phyloP scores from a whole-genome alignment of 176 grass and related monocot genomes.

The Cenchrus purpureus region DNA sequence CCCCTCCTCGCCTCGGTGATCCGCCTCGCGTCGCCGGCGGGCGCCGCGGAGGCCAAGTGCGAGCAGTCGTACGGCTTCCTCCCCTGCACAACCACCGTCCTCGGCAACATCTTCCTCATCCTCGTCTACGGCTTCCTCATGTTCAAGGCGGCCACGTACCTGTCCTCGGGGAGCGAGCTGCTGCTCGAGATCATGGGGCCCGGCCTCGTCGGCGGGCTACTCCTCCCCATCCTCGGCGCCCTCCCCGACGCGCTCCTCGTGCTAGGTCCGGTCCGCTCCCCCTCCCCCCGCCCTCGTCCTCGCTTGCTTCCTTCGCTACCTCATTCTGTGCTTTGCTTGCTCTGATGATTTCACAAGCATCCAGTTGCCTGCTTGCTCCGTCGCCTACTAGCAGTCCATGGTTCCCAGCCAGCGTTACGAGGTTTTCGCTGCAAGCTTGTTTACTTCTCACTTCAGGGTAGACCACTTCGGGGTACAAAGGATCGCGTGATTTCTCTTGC shows the following conservation, averaged over 20 bases:
- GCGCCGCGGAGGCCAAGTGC: conserved; percentile 52
- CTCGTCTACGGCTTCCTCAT: conserved; percentile 86
- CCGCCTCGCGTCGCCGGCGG: conserved; percentile 37
- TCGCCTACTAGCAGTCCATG: neutral
- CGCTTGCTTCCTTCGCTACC: neutral
- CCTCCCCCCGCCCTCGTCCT: neutral
- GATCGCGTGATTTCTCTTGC: neutral
- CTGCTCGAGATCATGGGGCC: conserved; percentile 93
- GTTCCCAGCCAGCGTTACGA: neutral
- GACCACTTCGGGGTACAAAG: neutral
- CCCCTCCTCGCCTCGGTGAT: conserved; percentile 6
- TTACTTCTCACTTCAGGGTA: neutral
- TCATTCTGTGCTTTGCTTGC: conserved; percentile 14
- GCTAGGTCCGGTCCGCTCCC: conserved; percentile 50
- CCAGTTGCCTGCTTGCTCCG: conserved; percentile 19
- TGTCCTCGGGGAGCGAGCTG: conserved; percentile 86
- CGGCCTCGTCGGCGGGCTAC: conserved; percentile 89
- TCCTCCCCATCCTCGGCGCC: conserved; percentile 94
- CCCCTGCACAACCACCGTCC: conserved; percentile 85
- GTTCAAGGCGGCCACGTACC: conserved; percentile 86
- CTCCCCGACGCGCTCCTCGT: conserved; percentile 90
- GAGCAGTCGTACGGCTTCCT: conserved; percentile 89
- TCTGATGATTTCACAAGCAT: conserved; percentile 21
- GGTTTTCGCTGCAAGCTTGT: neutral
- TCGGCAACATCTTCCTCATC: conserved; percentile 85